Percentiles rank a stretch among this genome's conserved stretches.
Conservation (phyloP, 139 green algal genomes). For the Desmodesmus armatus region DNA sequence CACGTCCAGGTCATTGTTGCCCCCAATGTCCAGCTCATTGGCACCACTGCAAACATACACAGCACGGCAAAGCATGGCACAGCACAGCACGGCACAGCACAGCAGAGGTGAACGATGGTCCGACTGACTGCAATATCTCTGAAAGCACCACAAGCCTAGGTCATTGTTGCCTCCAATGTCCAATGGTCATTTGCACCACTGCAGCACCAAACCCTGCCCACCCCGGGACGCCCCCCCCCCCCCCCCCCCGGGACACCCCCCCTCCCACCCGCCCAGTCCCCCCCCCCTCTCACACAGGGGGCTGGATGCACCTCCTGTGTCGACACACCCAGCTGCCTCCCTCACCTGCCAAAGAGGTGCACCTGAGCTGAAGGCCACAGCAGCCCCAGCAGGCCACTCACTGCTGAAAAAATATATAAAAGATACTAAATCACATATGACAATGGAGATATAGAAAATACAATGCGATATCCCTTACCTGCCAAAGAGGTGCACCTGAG, state of each 20-base stretch:
- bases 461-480: no score
- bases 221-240: no score
- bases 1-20: conserved; percentile 87
- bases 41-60: no score
- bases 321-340: no score
- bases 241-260: no score
- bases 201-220: no score
- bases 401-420: no score
- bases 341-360: conserved; percentile 77
- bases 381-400: conserved; percentile 56
- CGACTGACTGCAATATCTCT: neutral
- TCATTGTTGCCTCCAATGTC: neutral
- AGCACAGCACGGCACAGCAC: neutral
- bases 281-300: no score
- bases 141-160: no score
- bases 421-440: neutral
- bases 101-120: conserved; percentile 44
- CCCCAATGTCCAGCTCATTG: conserved; percentile 74
- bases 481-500: conserved; percentile 73
- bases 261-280: no score
- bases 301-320: no score
- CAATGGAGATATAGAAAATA: neutral
- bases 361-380: conserved; percentile 65
- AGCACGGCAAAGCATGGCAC: conserved; percentile 20
- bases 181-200: no score